Evolutionary conservation across 2,329 filamentous ascomycete species (phyloP), one percentile per base, ranked within the genome.

Genomic region (Colletotrichum phormii): DNA sequence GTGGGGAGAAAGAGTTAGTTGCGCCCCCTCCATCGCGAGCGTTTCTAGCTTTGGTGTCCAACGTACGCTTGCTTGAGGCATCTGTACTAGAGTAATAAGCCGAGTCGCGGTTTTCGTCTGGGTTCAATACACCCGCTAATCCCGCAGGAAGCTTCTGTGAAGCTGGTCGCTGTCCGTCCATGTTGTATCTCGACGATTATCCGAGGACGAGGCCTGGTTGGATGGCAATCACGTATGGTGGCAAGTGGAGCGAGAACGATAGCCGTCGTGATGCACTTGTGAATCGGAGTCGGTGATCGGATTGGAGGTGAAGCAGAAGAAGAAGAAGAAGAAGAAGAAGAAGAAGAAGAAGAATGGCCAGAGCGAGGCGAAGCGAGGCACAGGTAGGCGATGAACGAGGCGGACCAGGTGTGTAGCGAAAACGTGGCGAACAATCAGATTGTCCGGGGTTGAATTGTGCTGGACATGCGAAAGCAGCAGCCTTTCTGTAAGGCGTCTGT

Each of bases 101-200:
- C 59, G 83, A 85, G 62, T 85, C 83, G 72, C 83, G 81, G 74
- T 87, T 83, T 31, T 87, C 85, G 59, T 88, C 86, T 31, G 83
- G 80, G 76, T 89, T 89, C 46, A 89, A 79, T 6, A 89, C 85
- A n/a, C 84, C 85, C 15, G 86, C 86, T 73, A 89, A 79, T 57
- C 85, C 86, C 15, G 83, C 81, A 58, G 87, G 86, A 60, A 85
- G 80, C 79, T 87, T 87, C 75, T 86, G 85, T 54, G 83, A 82
- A 60, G 78, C 76, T 53, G 67, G 74, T 72, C 67, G 72, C 59
- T 66, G 64, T 24, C 58, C 22, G 51, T 69, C 72, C 72, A 72
- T 72, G 59, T 15, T 72, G 64, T 63, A 24, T 18, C 35, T 67
- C 46, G 31, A 29, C 31, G 35, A n/a, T 15, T 15, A n/a, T 62